These are phyloP conservation scores for Cryptosporidium baileyi DNA, from an alignment of 169 alveolate species.

Conservation along the genomic window DNA sequence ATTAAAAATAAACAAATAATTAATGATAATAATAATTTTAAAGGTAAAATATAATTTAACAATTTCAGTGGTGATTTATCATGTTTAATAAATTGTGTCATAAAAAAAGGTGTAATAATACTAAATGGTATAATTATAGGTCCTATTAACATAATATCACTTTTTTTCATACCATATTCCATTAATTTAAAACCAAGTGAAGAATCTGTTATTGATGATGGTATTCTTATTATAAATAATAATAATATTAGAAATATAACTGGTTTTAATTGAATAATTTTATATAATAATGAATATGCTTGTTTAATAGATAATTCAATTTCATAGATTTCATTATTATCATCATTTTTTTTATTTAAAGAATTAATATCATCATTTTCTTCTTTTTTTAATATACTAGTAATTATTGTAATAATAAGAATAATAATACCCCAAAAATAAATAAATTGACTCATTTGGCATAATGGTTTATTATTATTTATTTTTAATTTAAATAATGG, in stretches of 20 bases:
- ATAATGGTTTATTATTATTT: constrained; percentile 16
- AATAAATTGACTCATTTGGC: constrained; percentile 76
- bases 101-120: constrained; percentile 74
- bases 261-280: constrained; percentile 1
- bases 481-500: constrained; percentile 69
- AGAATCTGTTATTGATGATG: constrained; percentile 50
- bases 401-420: constrained; percentile 70
- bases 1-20: constrained; percentile 61
- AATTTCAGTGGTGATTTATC: constrained; percentile 70
- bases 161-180: constrained; percentile 70
- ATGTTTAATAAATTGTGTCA: constrained; percentile 70
- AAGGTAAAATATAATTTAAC: constrained; percentile 29
- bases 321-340: constrained; percentile 6
- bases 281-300: constrained; percentile 29
- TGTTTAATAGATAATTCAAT: constrained; percentile 37
- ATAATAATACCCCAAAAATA: constrained; percentile 77
- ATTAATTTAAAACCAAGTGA: constrained; percentile 36
- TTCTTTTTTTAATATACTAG: constrained; percentile 68
- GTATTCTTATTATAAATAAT: constrained; percentile 14
- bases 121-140: constrained; percentile 70
- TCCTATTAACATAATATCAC: constrained; percentile 68
- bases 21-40: constrained; percentile 23
- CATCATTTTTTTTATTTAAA: not conserved
- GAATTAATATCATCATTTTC: not conserved
- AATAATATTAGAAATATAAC: not conserved